Conservation (phyloP, 108 stramenopile genomes). For the Aureococcus anophagefferens region DNA sequence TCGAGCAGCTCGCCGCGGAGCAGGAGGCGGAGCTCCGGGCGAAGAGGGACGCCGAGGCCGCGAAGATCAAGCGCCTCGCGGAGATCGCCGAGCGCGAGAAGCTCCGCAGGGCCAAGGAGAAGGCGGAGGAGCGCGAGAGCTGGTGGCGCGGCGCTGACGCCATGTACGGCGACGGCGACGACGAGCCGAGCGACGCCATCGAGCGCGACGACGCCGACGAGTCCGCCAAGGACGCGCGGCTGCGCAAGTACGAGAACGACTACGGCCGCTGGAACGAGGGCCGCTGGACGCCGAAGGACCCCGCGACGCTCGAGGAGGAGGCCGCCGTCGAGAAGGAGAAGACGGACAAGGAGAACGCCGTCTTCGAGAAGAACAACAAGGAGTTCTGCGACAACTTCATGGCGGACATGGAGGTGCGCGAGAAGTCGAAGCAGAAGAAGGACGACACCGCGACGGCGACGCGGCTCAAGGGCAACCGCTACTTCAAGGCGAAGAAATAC, state of each 20-base stretch:
- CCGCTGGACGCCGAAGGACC: conserved; percentile 6
- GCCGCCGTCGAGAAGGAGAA: conserved; percentile 5
- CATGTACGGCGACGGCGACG: background rate
- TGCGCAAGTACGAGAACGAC: conserved; percentile 4
- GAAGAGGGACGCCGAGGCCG: background rate
- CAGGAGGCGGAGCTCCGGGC: background rate
- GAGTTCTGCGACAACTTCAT: conserved; percentile 18
- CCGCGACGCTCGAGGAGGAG: conserved; percentile 1
- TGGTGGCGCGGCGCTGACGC: conserved; percentile 27
- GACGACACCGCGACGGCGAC: conserved; percentile 8
- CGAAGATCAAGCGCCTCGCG: background rate
- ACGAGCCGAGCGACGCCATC: background rate
- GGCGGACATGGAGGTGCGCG: conserved; percentile 16
- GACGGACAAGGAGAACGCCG: conserved; percentile 13
- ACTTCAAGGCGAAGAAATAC: conserved; percentile 20
- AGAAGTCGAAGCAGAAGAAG: conserved; percentile 12
- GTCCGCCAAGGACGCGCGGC: background rate
- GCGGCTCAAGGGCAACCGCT: conserved; percentile 20
- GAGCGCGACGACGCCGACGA: background rate
- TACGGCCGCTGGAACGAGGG: conserved; percentile 7
- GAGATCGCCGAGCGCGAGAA: conserved; percentile 9
- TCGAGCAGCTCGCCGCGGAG: conserved; percentile 6
- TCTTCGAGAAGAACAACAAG: conserved; percentile 19
- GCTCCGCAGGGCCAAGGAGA: conserved; percentile 8
- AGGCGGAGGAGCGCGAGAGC: conserved; percentile 11